phyloP scores from a whole-genome alignment of 306 rosid species.

The Begonia fuchsioides region DNA sequence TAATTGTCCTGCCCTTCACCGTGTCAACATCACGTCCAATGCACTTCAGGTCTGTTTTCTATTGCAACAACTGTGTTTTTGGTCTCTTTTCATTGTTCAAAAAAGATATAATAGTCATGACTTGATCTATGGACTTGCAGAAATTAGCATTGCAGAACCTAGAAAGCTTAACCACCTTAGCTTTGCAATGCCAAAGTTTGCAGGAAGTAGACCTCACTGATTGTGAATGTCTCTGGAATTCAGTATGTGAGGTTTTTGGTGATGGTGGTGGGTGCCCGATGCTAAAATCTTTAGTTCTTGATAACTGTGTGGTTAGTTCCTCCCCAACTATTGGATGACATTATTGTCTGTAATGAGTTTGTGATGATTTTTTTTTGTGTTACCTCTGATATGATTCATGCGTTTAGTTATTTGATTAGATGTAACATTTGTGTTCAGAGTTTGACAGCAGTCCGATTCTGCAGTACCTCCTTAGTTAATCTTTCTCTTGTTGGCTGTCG shows the following conservation, averaged over 20 bases:
- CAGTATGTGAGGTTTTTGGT: constrained; percentile 83
- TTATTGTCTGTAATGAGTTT: constrained; percentile 6
- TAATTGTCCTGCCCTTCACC: constrained; percentile 74
- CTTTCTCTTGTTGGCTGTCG: constrained; percentile 97
- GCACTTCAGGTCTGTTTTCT: constrained; percentile 58
- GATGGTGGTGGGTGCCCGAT: constrained; percentile 90
- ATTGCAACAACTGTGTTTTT: constrained; percentile 3
- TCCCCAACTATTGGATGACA: not conserved
- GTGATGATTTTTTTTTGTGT: no score
- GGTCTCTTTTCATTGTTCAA: not conserved
- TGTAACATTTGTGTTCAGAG: constrained; percentile 29
- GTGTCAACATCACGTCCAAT: constrained; percentile 80
- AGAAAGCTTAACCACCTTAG: constrained; percentile 63
- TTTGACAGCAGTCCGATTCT: constrained; percentile 66
- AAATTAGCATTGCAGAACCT: constrained; percentile 82
- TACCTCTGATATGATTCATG: not conserved
- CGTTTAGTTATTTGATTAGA: no score
- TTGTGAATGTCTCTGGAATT: constrained; percentile 77
- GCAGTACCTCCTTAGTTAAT: constrained; percentile 55
- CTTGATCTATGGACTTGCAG: constrained; percentile 42
- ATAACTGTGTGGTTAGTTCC: constrained; percentile 76
- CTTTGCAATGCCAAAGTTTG: constrained; percentile 70
- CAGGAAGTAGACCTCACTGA: constrained; percentile 96
- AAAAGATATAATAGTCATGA: constrained; percentile 1
- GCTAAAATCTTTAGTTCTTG: constrained; percentile 75